Base-by-base conservation (phyloP, 1,139 yeast species). In the Pichia sp. region DNA sequence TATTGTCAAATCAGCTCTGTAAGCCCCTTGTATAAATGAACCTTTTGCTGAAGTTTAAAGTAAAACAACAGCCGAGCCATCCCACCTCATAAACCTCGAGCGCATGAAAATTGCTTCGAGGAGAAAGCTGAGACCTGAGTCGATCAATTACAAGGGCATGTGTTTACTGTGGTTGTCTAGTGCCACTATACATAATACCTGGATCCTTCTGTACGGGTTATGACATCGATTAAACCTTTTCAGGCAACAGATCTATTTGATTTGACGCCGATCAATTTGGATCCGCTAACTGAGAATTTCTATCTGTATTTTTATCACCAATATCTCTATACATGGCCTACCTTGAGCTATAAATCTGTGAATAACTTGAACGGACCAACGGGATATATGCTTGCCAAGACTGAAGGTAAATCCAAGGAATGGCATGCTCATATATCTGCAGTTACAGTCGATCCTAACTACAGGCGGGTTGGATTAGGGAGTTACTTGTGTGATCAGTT, bases 361-460 rank as follows among this genome's bases (percentile, higher is more conserved):
- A 81, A 60, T 48, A 62, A 47, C 55, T 51, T 41, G 4, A 55
- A 59, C 32, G 67, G 66, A 40, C 69, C 76, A 27, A 77, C 82
- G 40, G 94, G 92, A 0, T 84, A 84, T 57, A 81, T 94, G 95
- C 81, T 94, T 78, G 98, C 95, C n/a, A 94, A 94, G 64, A 82
- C 95, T 3, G 98, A 94, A 63, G 98, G 98, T 1, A 67, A 69
- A 27, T 77, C 73, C 23, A 77, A 73, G 45, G 95, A 88, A 53
- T 92, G 97, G 95, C 99, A 94, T 59, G 79, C 95, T 0, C 99
- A 94, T 63, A 88, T 94, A 47, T 88, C 97, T 0, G 98, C 98
- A 0, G 96, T 94, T 3, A 88, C 98, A 0, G 84, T 94, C 1
- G 84, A 84, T 50, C 81, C 85, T 29, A 81, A 79, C 44, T 90